Conservation (phyloP, 352 stramenopile genomes). For the Pythium chondricola region DNA sequence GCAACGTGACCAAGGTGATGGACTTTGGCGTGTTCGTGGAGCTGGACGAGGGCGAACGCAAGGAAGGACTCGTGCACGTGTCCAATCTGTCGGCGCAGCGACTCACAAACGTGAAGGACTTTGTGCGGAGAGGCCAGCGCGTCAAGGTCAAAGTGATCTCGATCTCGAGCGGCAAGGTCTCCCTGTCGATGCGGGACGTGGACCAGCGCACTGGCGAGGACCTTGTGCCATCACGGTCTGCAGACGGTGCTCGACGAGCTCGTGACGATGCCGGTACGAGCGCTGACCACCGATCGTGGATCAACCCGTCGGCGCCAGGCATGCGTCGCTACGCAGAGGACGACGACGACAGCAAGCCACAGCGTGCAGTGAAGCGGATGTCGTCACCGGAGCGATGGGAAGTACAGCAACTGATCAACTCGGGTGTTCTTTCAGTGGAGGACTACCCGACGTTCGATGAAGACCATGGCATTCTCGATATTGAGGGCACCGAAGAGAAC, state of each 20-base stretch:
- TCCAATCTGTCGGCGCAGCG: conserved; percentile 88
- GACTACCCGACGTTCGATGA: conserved; percentile 98
- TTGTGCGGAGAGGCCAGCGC: conserved; percentile 80
- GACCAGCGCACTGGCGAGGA: conserved; percentile 94
- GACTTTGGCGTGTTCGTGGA: conserved; percentile 98
- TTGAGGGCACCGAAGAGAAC: conserved; percentile 79
- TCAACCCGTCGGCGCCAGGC: conserved; percentile 80
- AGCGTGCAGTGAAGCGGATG: conserved; percentile 83
- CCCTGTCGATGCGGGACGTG: conserved; percentile 96
- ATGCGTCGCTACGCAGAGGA: conserved; percentile 64
- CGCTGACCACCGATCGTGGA: conserved; percentile 66
- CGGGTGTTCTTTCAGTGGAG: conserved; percentile 95
- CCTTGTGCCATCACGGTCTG: conserved; percentile 90
- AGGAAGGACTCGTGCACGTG: conserved; percentile 94
- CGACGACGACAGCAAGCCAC: conserved; percentile 67
- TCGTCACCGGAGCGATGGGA: conserved; percentile 97
- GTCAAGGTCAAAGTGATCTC: conserved; percentile 98
- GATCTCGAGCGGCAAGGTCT: conserved; percentile 84
- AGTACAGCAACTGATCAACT: conserved; percentile 96
- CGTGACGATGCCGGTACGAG: conserved; percentile 35
- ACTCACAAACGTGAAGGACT: conserved; percentile 83
- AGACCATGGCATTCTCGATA: conserved; percentile 86
- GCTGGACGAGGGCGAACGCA: conserved; percentile 60
- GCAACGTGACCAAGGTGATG: conserved; percentile 91
- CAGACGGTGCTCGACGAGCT: conserved; percentile 42